Conservation (phyloP, 441 rosid species). For the Arabidopsis lyrata region DNA sequence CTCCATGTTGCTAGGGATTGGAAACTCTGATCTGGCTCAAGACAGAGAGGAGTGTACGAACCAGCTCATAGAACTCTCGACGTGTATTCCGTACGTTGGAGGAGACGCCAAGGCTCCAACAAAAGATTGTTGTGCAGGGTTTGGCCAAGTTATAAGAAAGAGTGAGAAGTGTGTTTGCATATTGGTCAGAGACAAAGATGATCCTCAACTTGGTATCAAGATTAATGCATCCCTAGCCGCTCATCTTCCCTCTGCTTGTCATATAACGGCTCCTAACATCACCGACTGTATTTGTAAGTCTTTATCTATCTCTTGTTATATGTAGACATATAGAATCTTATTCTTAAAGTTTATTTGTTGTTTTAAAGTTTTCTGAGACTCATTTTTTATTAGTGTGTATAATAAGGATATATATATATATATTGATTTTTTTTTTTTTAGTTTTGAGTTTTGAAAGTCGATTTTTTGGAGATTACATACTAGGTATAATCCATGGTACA, state of each 20-base stretch:
- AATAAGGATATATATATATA: background rate
- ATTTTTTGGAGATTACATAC: background rate
- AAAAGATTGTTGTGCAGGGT: slow-evolving; percentile 76
- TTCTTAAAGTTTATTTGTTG: slow-evolving; percentile 8
- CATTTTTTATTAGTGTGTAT: background rate
- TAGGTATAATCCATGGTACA: background rate
- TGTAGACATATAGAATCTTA: background rate
- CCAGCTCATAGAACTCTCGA: slow-evolving; percentile 58
- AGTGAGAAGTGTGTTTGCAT: slow-evolving; percentile 79
- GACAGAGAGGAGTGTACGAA: slow-evolving; percentile 71
- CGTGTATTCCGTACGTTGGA: slow-evolving; percentile 76
- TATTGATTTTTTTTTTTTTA: background rate
- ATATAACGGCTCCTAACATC: slow-evolving; percentile 55
- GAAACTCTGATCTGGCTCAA: slow-evolving; percentile 54
- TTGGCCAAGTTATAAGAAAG: slow-evolving; percentile 63
- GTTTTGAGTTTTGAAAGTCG: background rate
- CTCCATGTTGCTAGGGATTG: slow-evolving; percentile 44
- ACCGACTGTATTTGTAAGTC: slow-evolving; percentile 68
- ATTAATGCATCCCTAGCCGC: slow-evolving; percentile 71
- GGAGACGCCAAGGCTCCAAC: slow-evolving; percentile 70
- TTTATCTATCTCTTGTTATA: background rate
- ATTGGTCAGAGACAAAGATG: slow-evolving; percentile 70
- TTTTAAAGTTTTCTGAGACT: background rate
- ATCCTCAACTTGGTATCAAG: slow-evolving; percentile 74
- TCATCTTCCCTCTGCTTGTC: slow-evolving; percentile 65